Conservation (phyloP, 805 yeast genomes). For the Zygoascus biomembranicola region DNA sequence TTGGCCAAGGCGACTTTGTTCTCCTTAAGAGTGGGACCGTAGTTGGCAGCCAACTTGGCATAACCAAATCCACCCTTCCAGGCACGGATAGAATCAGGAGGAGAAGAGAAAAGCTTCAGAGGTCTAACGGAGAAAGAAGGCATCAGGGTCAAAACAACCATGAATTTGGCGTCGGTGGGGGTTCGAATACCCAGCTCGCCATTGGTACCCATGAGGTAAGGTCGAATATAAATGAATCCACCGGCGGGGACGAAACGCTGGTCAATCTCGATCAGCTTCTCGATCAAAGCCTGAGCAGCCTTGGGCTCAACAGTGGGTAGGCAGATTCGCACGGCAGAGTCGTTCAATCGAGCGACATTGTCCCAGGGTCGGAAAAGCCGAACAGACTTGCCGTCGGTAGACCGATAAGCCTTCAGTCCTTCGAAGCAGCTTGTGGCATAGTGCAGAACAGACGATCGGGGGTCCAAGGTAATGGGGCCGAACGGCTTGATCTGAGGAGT, state of each 20-base stretch:
- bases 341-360: conserved; percentile 43
- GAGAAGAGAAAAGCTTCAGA: conserved; percentile 43
- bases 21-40: conserved; percentile 44
- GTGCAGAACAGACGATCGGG: conserved; percentile 73
- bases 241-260: conserved; percentile 39
- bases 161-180: conserved; percentile 30
- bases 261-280: conserved; percentile 36
- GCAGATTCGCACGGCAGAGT: conserved; percentile 40
- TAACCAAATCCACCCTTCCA: conserved; percentile 53
- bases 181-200: conserved; percentile 39
- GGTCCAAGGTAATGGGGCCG: conserved; percentile 59
- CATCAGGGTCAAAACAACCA: conserved; percentile 16
- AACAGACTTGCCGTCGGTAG: conserved; percentile 14
- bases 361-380: conserved; percentile 37
- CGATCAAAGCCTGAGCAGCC: conserved; percentile 37
- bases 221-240: conserved; percentile 37
- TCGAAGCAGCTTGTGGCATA: conserved; percentile 78
- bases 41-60: conserved; percentile 48
- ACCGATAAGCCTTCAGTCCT: conserved; percentile 72
- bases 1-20: conserved; percentile 37
- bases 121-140: conserved; percentile 41
- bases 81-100: conserved; percentile 41
- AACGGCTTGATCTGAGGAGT: conserved; percentile 69
- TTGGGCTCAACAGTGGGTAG: conserved; percentile 41
- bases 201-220: conserved; percentile 43